Evolutionary conservation across 768 basidiomycete genomes (phyloP), one percentile per base, ranked within the genome.

Genomic region (Phaeotremella skinneri): DNA sequence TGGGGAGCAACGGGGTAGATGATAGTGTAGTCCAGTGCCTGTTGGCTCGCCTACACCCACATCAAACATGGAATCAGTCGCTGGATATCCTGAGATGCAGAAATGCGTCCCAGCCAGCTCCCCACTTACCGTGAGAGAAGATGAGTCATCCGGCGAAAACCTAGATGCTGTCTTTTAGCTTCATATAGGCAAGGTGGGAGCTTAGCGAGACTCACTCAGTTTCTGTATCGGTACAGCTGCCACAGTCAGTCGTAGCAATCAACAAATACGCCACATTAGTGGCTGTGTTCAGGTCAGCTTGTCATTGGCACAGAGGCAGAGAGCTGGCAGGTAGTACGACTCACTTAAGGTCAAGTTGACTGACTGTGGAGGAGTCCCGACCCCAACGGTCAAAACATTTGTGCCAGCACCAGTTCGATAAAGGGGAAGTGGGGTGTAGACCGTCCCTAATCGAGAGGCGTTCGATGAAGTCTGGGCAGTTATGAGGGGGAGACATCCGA

Each of bases 291-390:
- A 50, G 7, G 11, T 52, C 37, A 55, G 49, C 31, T 14, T 7
- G 27, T 11, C 2, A 47, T 41, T n/a, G 47, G 0, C n/a, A 16
- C 11, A 45, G 41, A 20, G 17, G 30, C 16, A 11, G 6, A 45
- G 20, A n/a, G n/a, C n/a, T n/a, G n/a, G 4, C 13, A 49, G 32
- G 1, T 4, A 9, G 53, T 20, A n/a, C 2, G 17, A 67, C 75
- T 70, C 42, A 76, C 74, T 68, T 20, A 72, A 43, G 13, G 73
- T 76, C 37, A 76, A 50, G 42, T 73, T 70, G 25, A 73, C 31
- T 1, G 61, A 52, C 27, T 67, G 62, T 5, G 56, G 59, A 9
- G 66, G 68, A 5, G 61, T 66, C 2, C 68, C 73, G 1, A 76
- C 34, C 0, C 58, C 58, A 0, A 69, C 63, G 9, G 48, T 48